These are phyloP conservation scores for Tylopilus intermedius DNA, from an alignment of 768 basidiomycete genomes.

Conservation along the genomic window DNA sequence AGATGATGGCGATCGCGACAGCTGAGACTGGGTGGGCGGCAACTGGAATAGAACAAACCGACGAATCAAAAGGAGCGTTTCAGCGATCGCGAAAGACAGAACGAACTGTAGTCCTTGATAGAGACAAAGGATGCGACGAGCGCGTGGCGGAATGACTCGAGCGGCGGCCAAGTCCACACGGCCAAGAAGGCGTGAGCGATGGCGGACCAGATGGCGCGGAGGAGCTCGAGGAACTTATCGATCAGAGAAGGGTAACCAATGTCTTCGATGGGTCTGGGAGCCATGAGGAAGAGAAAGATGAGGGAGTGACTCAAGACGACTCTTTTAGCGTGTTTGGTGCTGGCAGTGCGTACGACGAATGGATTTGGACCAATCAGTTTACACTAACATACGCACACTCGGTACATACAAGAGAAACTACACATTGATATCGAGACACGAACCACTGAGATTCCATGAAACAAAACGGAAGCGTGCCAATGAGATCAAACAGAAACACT, in stretches of 20 bases:
- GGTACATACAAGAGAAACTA: no score
- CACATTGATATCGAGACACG: no score
- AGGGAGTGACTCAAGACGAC: neutral
- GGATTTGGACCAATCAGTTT: no score
- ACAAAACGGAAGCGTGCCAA: neutral
- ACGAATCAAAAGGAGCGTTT: neutral
- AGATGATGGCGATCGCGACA: neutral
- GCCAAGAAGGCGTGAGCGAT: conserved; percentile 5
- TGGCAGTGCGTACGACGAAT: neutral
- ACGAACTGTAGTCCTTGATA: conserved; percentile 15
- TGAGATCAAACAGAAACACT: neutral
- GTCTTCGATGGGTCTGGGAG: conserved; percentile 15
- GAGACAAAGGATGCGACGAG: conserved; percentile 6
- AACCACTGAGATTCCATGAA: no score
- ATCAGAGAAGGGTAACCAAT: conserved; percentile 16
- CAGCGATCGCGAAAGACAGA: neutral
- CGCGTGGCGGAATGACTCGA: conserved; percentile 20
- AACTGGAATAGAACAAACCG: neutral
- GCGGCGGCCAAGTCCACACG: conserved; percentile 22
- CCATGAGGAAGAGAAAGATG: conserved; percentile 5
- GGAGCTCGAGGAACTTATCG: conserved; percentile 13
- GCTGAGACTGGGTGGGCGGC: conserved; percentile 11
- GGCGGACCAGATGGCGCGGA: conserved; percentile 14
- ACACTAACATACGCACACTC: no score
- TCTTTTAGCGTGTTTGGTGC: neutral